phyloP scores from a whole-genome alignment of 139 green algal species.

The Tetradesmus lagerheimii region DNA sequence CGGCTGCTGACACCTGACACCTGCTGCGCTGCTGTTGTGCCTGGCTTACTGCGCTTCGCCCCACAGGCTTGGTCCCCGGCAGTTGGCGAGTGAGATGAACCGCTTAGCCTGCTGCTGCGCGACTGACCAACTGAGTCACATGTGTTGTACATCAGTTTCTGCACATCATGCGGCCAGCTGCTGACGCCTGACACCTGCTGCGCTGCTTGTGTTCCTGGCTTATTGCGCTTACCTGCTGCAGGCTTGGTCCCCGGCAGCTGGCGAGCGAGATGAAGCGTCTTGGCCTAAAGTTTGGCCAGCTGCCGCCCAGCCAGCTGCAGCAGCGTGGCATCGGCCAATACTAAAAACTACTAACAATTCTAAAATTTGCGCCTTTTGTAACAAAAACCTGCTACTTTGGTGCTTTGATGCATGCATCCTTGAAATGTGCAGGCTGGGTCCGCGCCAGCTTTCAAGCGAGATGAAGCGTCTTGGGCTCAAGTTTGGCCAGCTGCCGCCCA shows the following conservation, averaged over 20 bases:
- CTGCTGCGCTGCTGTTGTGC: slow-evolving; percentile 24
- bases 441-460: slow-evolving; percentile 7
- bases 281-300: slow-evolving; percentile 56
- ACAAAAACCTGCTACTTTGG: no score
- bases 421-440: background rate
- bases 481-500: slow-evolving; percentile 50
- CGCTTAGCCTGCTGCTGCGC: slow-evolving; percentile 21
- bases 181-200: background rate
- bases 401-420: no score
- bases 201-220: background rate
- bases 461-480: slow-evolving; percentile 55
- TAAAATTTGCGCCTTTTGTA: no score
- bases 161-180: slow-evolving; percentile 14
- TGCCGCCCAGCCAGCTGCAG: no score
- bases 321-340: no score
- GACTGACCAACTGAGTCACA: no score
- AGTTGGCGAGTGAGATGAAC: slow-evolving; percentile 15
- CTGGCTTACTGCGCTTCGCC: no score
- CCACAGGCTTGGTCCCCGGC: slow-evolving; percentile 3
- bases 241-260: background rate
- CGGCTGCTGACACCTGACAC: no score
- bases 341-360: no score
- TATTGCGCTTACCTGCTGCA: background rate
- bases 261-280: slow-evolving; percentile 50
- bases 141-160: slow-evolving; percentile 61